phyloP scores from a whole-genome alignment of 225 moss, liverwort and hornwort species.

The Sphagnum contortum region DNA sequence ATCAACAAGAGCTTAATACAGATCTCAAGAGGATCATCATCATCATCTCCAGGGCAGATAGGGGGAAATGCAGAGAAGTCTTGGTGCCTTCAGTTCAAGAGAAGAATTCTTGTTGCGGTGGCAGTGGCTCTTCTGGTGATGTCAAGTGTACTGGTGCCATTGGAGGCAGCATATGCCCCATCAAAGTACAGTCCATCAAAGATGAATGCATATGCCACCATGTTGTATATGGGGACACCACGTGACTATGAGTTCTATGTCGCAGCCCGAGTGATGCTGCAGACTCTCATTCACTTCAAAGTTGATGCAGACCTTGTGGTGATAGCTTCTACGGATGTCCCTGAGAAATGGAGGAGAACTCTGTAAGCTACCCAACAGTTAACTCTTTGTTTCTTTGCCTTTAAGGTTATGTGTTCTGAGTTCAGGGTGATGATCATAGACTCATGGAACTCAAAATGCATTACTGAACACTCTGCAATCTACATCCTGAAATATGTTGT shows the following conservation, averaged over 20 bases:
- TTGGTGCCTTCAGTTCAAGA: too few species aligned
- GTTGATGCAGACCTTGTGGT: constrained; percentile 60
- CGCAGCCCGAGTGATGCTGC: constrained; percentile 57
- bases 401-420: too few species aligned
- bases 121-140: too few species aligned
- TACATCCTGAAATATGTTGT: too few species aligned
- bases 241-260: constrained; percentile 62
- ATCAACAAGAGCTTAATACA: too few species aligned
- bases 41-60: too few species aligned
- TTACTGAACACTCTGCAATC: too few species aligned
- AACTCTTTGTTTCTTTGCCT: too few species aligned
- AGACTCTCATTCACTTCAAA: constrained; percentile 41
- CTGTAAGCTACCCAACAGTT: constrained; percentile 25
- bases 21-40: too few species aligned
- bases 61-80: too few species aligned
- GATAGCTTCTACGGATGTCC: constrained; percentile 47
- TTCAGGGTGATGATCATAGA: background rate
- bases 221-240: constrained; percentile 66
- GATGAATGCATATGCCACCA: constrained; percentile 66
- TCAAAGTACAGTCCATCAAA: constrained; percentile 6
- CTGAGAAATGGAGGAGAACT: constrained; percentile 38
- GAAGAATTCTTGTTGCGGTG: too few species aligned
- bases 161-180: constrained; percentile 24
- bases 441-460: background rate
- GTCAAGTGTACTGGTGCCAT: background rate